Evolutionary conservation across 768 basidiomycete genomes (phyloP).

Genomic region (Vararia minispora): DNA sequence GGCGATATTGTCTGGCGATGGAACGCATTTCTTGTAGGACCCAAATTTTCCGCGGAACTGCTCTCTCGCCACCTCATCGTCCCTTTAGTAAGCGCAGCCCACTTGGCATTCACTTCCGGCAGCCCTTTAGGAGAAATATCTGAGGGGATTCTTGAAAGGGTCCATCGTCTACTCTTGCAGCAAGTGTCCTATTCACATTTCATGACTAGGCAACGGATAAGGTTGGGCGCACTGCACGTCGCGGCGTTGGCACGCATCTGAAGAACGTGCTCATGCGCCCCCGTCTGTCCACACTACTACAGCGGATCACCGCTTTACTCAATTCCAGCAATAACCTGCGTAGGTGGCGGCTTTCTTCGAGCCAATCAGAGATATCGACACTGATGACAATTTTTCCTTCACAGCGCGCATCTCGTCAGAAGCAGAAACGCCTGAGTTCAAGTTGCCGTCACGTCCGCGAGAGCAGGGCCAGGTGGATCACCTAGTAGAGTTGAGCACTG

Average conservation of each 20-base stretch:
- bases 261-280: conserved; percentile 63
- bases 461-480: neutral
- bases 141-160: conserved; percentile 57
- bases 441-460: conserved; percentile 14
- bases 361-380: too few species aligned
- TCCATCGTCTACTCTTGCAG: conserved; percentile 17
- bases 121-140: conserved; percentile 46
- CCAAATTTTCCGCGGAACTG: conserved; percentile 55
- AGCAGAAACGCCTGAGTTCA: conserved; percentile 34
- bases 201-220: conserved; percentile 51
- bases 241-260: conserved; percentile 59
- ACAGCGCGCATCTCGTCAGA: conserved; percentile 42
- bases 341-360: conserved; percentile 28
- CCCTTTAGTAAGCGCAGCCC: conserved; percentile 61
- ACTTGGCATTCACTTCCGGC: conserved; percentile 54
- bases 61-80: conserved; percentile 71
- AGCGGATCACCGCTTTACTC: conserved; percentile 62
- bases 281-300: conserved; percentile 52
- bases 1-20: conserved; percentile 67
- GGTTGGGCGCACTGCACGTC: conserved; percentile 55
- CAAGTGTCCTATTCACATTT: conserved; percentile 5
- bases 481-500: neutral
- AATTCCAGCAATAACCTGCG: conserved; percentile 57
- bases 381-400: too few species aligned
- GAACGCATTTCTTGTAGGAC: conserved; percentile 59